phyloP scores from a whole-genome alignment of 106 monocot species.

The Platanthera guangdongensis region DNA sequence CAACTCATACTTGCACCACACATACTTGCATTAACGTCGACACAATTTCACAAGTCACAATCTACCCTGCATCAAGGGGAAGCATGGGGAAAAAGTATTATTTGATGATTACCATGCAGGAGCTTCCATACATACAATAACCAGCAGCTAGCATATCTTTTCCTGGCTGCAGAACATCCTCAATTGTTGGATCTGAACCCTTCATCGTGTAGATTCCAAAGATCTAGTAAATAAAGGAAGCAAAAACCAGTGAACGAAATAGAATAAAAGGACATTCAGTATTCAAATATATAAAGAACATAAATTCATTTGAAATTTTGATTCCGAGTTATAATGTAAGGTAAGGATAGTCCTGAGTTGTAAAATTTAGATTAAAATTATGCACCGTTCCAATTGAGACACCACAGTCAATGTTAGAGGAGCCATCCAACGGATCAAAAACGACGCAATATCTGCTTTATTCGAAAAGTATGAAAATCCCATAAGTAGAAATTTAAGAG shows the following conservation, averaged over 20 bases:
- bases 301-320: neutral
- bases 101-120: constrained; percentile 64
- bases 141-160: constrained; percentile 90
- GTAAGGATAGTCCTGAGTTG: neutral
- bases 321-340: neutral
- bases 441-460: constrained; percentile 86
- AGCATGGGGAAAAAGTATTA: neutral
- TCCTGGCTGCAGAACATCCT: constrained; percentile 86
- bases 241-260: neutral
- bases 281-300: neutral
- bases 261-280: neutral
- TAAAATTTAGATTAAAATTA: neutral
- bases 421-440: constrained; percentile 97
- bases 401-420: constrained; percentile 97
- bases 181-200: constrained; percentile 42
- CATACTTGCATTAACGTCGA: too few relatives aligned
- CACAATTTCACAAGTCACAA: too few relatives aligned
- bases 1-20: too few relatives aligned
- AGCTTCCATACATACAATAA: constrained; percentile 99
- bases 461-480: neutral
- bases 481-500: neutral
- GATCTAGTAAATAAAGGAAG: constrained; percentile 32
- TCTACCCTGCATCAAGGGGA: too few relatives aligned
- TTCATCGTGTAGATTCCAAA: constrained; percentile 87
- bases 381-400: constrained; percentile 98